Evolutionary conservation across 1,284 basidiomycete genomes (phyloP).

Genomic region (Leccinum variabile): DNA sequence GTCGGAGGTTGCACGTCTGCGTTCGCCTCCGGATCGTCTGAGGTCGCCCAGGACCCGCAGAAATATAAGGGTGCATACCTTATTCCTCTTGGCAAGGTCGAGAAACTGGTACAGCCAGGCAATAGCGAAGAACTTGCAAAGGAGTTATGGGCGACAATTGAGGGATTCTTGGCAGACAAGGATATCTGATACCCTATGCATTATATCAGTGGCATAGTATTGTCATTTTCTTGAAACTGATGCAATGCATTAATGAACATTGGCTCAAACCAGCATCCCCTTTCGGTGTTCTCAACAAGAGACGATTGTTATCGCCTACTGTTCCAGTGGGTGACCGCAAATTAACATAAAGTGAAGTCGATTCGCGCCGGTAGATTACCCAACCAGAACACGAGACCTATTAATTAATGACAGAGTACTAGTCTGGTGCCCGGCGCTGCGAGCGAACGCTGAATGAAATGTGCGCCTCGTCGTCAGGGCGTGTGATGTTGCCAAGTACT

Average conservation of each 20-base stretch:
- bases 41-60: slow-evolving; percentile 37
- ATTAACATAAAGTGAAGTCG: too few species aligned
- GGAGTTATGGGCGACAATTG: slow-evolving; percentile 47
- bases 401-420: too few species aligned
- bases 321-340: too few species aligned
- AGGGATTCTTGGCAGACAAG: slow-evolving; percentile 30
- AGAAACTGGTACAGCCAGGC: slow-evolving; percentile 28
- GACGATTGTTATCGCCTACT: too few species aligned
- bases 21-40: slow-evolving; percentile 48
- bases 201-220: too few species aligned
- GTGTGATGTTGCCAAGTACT: neutral
- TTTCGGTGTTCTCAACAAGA: too few species aligned
- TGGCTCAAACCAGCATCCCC: too few species aligned
- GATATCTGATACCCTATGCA: slow-evolving; percentile 14
- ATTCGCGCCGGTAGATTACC: too few species aligned
- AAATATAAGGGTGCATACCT: slow-evolving; percentile 49
- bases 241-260: too few species aligned
- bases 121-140: slow-evolving; percentile 38
- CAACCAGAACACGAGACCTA: too few species aligned
- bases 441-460: neutral
- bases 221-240: too few species aligned
- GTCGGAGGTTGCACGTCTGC: slow-evolving; percentile 44
- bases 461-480: neutral
- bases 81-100: slow-evolving; percentile 38
- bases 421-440: too few species aligned